Percentiles rank a stretch among this genome's conserved stretches.
Evolutionary conservation across 495 filamentous ascomycete genomes (phyloP).

Genomic region (Penicillium diatomitis): DNA sequence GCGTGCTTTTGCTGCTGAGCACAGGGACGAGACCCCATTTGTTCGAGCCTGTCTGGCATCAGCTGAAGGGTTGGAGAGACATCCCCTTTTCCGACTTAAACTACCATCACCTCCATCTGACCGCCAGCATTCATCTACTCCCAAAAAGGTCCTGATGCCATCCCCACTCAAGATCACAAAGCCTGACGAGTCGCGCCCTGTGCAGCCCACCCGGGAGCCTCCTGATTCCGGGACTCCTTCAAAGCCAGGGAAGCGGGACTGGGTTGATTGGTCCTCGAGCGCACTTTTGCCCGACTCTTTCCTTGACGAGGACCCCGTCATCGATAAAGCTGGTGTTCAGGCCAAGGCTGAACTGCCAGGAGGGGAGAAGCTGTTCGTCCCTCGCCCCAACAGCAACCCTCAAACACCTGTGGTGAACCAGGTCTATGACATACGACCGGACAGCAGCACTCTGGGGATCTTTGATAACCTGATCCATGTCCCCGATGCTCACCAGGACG

Average conservation of each 20-base stretch:
- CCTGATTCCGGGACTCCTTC: background rate
- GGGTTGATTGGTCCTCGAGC: background rate
- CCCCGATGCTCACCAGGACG: too few species aligned
- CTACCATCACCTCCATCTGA: background rate
- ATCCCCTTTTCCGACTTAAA: background rate
- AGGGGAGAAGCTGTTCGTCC: too few species aligned
- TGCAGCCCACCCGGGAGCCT: background rate
- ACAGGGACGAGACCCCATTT: background rate
- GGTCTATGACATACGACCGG: too few species aligned
- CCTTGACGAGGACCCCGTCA: too few species aligned
- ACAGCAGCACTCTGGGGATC: too few species aligned
- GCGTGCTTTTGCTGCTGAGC: too few species aligned
- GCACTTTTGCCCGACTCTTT: too few species aligned
- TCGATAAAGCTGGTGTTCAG: too few species aligned
- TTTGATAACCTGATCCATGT: too few species aligned
- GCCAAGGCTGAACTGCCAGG: too few species aligned
- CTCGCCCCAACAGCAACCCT: background rate
- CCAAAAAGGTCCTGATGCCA: constrained; percentile 8
- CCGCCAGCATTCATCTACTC: too few species aligned
- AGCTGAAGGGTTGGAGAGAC: background rate
- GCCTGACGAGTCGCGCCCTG: background rate
- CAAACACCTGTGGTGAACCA: too few species aligned
- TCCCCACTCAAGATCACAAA: constrained; percentile 20
- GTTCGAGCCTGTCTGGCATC: background rate
- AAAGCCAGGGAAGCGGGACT: background rate